A percentile compares a stretch with the other conserved stretches of the same genome.
Evolutionary conservation across 2,329 filamentous ascomycete species (phyloP).

Genomic region (Penicillium janthinellum): DNA sequence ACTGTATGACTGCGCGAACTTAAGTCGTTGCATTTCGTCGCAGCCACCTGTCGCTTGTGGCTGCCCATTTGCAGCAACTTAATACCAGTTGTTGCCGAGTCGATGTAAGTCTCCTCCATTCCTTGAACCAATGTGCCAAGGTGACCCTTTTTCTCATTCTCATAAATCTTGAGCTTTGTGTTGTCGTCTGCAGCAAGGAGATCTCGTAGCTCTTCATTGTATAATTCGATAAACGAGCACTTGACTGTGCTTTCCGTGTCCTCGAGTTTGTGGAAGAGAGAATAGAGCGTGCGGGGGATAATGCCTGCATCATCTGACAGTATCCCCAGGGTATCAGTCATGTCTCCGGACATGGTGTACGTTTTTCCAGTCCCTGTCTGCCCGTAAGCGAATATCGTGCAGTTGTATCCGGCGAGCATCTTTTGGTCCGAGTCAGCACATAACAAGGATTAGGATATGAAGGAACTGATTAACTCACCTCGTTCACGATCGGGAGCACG

Average conservation of each 20-base stretch:
- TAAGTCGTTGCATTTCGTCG: conserved; percentile 99
- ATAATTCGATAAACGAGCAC: conserved; percentile 97
- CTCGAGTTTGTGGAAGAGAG: conserved; percentile 83
- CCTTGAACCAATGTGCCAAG: conserved; percentile 85
- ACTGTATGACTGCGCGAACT: conserved; percentile 97
- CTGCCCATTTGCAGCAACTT: conserved; percentile 86
- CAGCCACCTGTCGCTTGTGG: conserved; percentile 93
- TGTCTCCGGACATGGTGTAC: conserved; percentile 99
- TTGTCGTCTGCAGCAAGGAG: conserved; percentile 79
- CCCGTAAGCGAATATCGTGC: conserved; percentile 97
- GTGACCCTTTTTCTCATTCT: conserved; percentile 82
- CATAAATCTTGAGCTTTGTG: conserved; percentile 90
- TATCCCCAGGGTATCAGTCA: conserved; percentile 81
- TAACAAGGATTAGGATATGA: background rate
- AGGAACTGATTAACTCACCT: conserved; percentile 59
- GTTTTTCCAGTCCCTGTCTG: conserved; percentile 98
- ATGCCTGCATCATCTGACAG: conserved; percentile 92
- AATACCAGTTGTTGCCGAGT: conserved; percentile 80
- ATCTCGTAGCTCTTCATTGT: conserved; percentile 96
- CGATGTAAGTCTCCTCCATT: conserved; percentile 96
- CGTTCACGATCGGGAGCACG: conserved; percentile 86
- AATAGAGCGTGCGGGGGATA: conserved; percentile 85
- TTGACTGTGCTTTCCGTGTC: conserved; percentile 86
- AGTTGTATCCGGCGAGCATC: conserved; percentile 95
- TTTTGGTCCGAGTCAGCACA: conserved; percentile 40